phyloP scores from a whole-genome alignment of 129 eudicot species.

The Tanacetum coccineum region DNA sequence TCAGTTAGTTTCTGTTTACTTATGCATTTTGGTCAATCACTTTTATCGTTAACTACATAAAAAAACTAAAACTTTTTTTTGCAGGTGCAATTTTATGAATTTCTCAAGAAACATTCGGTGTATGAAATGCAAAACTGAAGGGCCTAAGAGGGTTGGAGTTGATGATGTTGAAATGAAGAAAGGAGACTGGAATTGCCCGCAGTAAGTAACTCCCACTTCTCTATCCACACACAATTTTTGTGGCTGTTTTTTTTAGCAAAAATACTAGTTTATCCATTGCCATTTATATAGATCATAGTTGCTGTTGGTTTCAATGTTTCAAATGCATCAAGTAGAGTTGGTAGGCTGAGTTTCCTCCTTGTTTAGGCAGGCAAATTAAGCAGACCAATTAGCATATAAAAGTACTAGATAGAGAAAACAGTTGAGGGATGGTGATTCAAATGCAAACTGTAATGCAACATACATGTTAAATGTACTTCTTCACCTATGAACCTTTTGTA shows the following conservation, averaged over 20 bases:
- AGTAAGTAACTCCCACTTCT: constrained; percentile 39
- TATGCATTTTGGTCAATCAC: too few species aligned
- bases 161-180: constrained; percentile 57
- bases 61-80: constrained; percentile 13
- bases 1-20: background rate
- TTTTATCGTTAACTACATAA: constrained; percentile 1
- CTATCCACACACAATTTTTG: background rate
- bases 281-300: background rate
- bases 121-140: constrained; percentile 57
- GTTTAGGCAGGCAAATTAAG: background rate
- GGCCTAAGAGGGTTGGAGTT: constrained; percentile 39
- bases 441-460: background rate
- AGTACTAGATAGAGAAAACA: background rate
- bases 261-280: background rate
- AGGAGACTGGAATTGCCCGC: constrained; percentile 95
- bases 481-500: constrained; percentile 2
- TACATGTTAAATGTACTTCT: background rate
- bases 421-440: background rate
- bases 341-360: constrained; percentile 1
- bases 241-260: background rate
- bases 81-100: constrained; percentile 90
- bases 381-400: background rate
- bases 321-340: background rate
- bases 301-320: background rate
- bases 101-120: constrained; percentile 66